Percentiles rank a stretch among this genome's conserved stretches.
Conservation (phyloP, 176 grass and related monocot genomes). For the Pontederia paniculata region DNA sequence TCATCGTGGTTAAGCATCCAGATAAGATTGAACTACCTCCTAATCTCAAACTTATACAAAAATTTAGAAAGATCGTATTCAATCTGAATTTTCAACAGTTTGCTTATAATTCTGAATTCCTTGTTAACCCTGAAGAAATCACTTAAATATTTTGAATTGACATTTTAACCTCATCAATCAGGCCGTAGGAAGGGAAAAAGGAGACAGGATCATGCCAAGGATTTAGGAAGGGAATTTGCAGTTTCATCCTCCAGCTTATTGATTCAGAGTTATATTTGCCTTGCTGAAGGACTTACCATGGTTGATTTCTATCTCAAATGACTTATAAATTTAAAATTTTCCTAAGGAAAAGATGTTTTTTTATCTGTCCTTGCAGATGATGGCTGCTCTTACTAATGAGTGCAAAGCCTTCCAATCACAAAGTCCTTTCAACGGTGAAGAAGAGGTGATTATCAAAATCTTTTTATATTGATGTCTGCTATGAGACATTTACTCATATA, state of each 20-base stretch:
- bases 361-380: slow-evolving; percentile 37
- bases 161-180: slow-evolving; percentile 13
- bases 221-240: slow-evolving; percentile 41
- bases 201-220: slow-evolving; percentile 65
- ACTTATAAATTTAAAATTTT: neutral
- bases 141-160: neutral
- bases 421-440: slow-evolving; percentile 74
- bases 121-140: neutral
- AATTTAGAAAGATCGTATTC: no score
- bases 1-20: no score
- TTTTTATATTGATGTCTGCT: neutral
- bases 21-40: no score
- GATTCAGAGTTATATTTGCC: slow-evolving; percentile 76
- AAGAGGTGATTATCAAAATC: slow-evolving; percentile 42
- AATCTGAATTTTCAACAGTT: neutral
- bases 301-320: slow-evolving; percentile 22
- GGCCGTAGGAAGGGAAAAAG: slow-evolving; percentile 84
- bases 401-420: slow-evolving; percentile 54
- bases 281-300: slow-evolving; percentile 94
- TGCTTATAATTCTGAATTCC: neutral
- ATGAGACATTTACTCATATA: neutral
- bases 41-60: no score
- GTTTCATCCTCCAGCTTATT: slow-evolving; percentile 65
- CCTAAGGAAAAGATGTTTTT: neutral
- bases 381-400: slow-evolving; percentile 73